phyloP scores from a whole-genome alignment of 2,329 filamentous ascomycete species.

The Hypoxylon sp. region DNA sequence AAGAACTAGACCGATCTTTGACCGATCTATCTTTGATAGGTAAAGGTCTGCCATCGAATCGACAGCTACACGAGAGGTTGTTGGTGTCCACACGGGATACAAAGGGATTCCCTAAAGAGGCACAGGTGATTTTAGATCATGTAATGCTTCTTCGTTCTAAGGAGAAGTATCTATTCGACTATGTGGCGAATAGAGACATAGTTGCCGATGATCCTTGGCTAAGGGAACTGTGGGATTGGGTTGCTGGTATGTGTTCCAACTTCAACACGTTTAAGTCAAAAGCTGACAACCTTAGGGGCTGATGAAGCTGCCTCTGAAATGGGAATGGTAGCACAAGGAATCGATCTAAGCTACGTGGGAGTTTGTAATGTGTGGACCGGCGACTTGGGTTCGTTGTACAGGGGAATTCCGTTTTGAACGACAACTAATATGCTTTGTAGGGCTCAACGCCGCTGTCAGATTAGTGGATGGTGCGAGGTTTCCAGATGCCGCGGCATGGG shows the following conservation, averaged over 20 bases:
- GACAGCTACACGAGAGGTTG: slow-evolving; percentile 71
- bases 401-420: slow-evolving; percentile 21
- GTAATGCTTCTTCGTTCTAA: slow-evolving; percentile 72
- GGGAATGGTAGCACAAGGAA: slow-evolving; percentile 77
- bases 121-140: slow-evolving; percentile 69
- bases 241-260: slow-evolving; percentile 68
- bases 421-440: slow-evolving; percentile 54
- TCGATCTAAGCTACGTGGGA: slow-evolving; percentile 84
- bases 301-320: slow-evolving; percentile 75
- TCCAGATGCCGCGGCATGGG: slow-evolving; percentile 69
- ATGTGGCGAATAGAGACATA: slow-evolving; percentile 75
- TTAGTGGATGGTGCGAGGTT: slow-evolving; percentile 61
- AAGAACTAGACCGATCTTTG: slow-evolving; percentile 53
- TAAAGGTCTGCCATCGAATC: slow-evolving; percentile 62
- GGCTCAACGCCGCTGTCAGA: slow-evolving; percentile 64
- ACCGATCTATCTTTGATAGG: slow-evolving; percentile 58
- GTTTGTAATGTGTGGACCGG: slow-evolving; percentile 81
- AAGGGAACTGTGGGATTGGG: slow-evolving; percentile 84
- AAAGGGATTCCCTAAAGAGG: slow-evolving; percentile 64
- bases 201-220: slow-evolving; percentile 80
- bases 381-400: slow-evolving; percentile 69
- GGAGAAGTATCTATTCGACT: slow-evolving; percentile 75
- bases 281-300: slow-evolving; percentile 62
- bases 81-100: slow-evolving; percentile 62
- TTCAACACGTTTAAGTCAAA: background rate